Base-by-base conservation (phyloP, 768 basidiomycete species). In the Hirschioporus abietinus region DNA sequence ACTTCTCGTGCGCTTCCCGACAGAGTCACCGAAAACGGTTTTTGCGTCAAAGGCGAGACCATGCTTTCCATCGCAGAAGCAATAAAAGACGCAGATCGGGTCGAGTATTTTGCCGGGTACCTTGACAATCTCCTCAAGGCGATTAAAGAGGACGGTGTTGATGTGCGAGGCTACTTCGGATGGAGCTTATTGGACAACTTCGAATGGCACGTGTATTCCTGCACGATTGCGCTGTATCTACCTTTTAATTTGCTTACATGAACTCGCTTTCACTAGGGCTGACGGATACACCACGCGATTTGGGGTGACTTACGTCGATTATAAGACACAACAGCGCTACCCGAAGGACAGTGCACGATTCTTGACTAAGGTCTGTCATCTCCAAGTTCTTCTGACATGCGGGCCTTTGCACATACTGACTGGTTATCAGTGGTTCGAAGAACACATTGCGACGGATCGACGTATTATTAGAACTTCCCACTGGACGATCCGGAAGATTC, bases 311-410 rank as follows among this genome's bases (percentile, higher is more conserved):
- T 75, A 81, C 67, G 80, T 83, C 35, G 78, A 81, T 70, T 78
- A 67, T 68, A 76, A 82, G 66, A 89, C 88, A 4, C 88, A 87
- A 75, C 79, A 86, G 76, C 80, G 88, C 23, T 83, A 81, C 71
- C 87, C 88, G 18, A 90, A 90, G 72, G 84, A 83, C 17, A 88
- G 85, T 17, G 85, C 82, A 34, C 80, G 79, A 67, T 86, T 87
- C 76, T 72, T 89, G 15, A 71, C 83, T 60, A 79, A 87, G 80
- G 87, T 85, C 65, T 59, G 78, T 6, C 42, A 15, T 52, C 42
- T 1, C 42, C 3, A 6, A 15, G 35, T 3, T 2, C 42, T 52
- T 52, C 42, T 12, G 2, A 10, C 12, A 30, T 30, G 30, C 42
- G 12, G 42, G 12, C 12, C 42, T 30, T 30, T 8, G 8, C 42